These are phyloP conservation scores for Penicillium sp. DNA, from an alignment of 2,329 filamentous ascomycete species.

Conservation along the genomic window DNA sequence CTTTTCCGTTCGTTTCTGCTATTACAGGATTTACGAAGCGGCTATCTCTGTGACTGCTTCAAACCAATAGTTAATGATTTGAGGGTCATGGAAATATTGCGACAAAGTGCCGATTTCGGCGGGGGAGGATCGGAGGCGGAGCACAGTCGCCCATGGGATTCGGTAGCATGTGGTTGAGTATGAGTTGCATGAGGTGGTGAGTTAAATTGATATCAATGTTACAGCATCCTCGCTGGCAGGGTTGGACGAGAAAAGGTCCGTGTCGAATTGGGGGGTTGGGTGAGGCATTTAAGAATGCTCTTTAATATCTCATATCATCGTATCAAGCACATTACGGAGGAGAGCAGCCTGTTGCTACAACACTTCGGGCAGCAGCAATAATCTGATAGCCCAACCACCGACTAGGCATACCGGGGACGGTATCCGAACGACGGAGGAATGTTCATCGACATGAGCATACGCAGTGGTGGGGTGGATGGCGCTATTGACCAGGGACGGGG, in stretches of 20 bases:
- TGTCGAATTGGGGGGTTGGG: neutral
- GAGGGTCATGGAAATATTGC: neutral
- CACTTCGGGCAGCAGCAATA: neutral
- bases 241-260: neutral
- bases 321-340: neutral
- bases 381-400: constrained; percentile 1
- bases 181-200: neutral
- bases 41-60: neutral
- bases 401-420: neutral
- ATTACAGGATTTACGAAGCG: neutral
- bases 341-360: neutral
- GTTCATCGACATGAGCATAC: neutral
- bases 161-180: neutral
- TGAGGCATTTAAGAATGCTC: neutral
- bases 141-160: constrained; percentile 9
- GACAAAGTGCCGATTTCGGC: constrained; percentile 22
- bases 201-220: constrained; percentile 1
- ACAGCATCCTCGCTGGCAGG: neutral
- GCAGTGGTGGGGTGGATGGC: neutral
- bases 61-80: neutral
- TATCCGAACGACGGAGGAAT: constrained; percentile 19
- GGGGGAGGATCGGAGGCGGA: constrained; percentile 10
- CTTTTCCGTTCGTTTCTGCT: neutral
- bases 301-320: neutral
- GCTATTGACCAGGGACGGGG: constrained; percentile 8